Evolutionary conservation across 1,284 basidiomycete genomes (phyloP).

Genomic region (Polyporus tsugae): DNA sequence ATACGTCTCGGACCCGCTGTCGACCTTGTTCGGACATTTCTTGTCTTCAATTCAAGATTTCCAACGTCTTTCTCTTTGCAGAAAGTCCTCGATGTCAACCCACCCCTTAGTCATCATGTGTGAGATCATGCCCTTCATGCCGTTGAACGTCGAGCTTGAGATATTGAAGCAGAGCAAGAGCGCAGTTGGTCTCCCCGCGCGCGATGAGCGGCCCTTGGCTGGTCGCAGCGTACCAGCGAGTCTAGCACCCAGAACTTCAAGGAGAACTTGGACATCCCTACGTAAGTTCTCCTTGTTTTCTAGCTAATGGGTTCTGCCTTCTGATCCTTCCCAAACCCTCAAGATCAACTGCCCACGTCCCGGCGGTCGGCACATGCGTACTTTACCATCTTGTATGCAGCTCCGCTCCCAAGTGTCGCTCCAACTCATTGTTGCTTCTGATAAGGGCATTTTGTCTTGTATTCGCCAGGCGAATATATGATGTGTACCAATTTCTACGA

Average conservation of each 20-base stretch:
- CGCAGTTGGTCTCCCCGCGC: constrained; percentile 47
- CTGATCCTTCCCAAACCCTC: constrained; percentile 66
- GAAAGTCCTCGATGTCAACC: constrained; percentile 26
- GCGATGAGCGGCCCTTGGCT: constrained; percentile 67
- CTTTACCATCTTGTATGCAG: constrained; percentile 35
- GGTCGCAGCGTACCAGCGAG: constrained; percentile 61
- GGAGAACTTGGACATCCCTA: constrained; percentile 59
- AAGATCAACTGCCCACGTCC: constrained; percentile 74
- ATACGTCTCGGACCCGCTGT: background rate
- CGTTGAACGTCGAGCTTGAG: constrained; percentile 44
- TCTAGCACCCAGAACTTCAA: constrained; percentile 46
- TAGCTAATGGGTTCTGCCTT: constrained; percentile 9
- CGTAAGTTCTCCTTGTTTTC: constrained; percentile 52
- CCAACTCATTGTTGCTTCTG: constrained; percentile 1
- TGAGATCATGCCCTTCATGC: constrained; percentile 52
- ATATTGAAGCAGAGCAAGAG: constrained; percentile 37
- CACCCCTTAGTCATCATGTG: constrained; percentile 48
- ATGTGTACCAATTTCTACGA: background rate
- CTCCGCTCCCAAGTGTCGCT: constrained; percentile 19
- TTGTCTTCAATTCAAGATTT: background rate
- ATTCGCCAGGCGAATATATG: constrained; percentile 41
- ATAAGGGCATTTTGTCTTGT: constrained; percentile 29
- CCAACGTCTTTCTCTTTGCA: background rate
- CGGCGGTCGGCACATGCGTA: constrained; percentile 57
- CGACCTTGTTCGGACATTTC: background rate